phyloP scores from a whole-genome alignment of 176 grass and related monocot species.

The Carex littledalei region DNA sequence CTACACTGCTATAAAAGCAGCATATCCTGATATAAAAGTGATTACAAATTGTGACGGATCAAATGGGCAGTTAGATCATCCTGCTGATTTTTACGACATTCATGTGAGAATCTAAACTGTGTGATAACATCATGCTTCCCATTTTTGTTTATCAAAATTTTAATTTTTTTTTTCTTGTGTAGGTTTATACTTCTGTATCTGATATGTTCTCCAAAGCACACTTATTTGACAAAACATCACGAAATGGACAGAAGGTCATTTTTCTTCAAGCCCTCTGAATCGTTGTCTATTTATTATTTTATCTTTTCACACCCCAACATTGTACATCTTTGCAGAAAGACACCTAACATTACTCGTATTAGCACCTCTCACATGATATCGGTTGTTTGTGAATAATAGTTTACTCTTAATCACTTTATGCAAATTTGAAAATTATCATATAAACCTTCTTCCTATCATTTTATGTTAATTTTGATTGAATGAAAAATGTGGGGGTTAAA shows the following conservation, averaged over 20 bases:
- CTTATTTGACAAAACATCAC: conserved; percentile 59
- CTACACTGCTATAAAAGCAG: conserved; percentile 71
- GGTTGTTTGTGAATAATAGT: not conserved
- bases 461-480: not conserved
- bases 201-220: conserved; percentile 79
- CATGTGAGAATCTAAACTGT: conserved; percentile 55
- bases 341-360: not conserved
- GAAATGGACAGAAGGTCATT: conserved; percentile 53
- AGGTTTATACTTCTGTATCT: conserved; percentile 79
- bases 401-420: not conserved
- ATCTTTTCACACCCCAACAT: not conserved
- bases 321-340: not conserved
- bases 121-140: conserved; percentile 7
- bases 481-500: not conserved
- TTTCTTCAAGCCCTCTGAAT: not conserved
- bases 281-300: not conserved
- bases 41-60: conserved; percentile 82
- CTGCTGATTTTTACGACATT: conserved; percentile 90
- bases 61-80: conserved; percentile 41
- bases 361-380: not conserved
- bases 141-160: not conserved
- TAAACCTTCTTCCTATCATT: not conserved
- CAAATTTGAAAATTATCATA: not conserved
- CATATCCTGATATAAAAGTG: conserved; percentile 67
- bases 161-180: conserved; percentile 20